Evolutionary conservation across 192 early-diverging fungal species (phyloP).

Genomic region (Linnemannia zychae): DNA sequence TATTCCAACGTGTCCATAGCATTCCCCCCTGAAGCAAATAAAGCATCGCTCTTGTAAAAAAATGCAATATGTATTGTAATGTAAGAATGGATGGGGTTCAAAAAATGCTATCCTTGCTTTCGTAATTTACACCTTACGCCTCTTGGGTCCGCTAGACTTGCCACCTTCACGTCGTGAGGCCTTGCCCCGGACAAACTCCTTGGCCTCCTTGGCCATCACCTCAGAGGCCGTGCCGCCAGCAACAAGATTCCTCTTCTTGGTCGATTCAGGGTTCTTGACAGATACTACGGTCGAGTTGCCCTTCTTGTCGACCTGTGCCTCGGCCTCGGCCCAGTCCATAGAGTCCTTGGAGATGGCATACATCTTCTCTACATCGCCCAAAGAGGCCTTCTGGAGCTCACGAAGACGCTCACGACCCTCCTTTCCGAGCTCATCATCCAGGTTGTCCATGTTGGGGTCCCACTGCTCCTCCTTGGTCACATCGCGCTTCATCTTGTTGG

Average conservation of each 20-base stretch:
- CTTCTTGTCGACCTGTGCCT: conserved; percentile 75
- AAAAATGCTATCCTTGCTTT: background rate
- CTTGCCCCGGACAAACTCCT: conserved; percentile 48
- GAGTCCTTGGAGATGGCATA: conserved; percentile 46
- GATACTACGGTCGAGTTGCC: conserved; percentile 75
- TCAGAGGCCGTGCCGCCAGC: conserved; percentile 60
- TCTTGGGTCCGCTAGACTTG: conserved; percentile 34
- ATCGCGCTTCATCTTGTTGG: conserved; percentile 60
- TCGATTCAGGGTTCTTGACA: conserved; percentile 76
- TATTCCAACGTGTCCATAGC: no score
- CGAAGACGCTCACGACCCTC: conserved; percentile 84
- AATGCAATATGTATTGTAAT: background rate
- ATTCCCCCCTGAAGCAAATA: no score
- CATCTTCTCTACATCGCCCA: conserved; percentile 39
- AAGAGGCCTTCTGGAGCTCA: conserved; percentile 58
- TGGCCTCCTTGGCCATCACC: conserved; percentile 63
- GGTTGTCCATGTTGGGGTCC: conserved; percentile 82
- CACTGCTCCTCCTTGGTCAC: conserved; percentile 84
- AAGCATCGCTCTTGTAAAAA: no score
- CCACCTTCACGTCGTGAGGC: conserved; percentile 45
- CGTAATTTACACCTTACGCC: conserved; percentile 34
- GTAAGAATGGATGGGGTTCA: background rate
- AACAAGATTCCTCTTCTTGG: conserved; percentile 65
- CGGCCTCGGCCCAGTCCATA: conserved; percentile 82
- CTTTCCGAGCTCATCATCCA: conserved; percentile 90